Base-by-base conservation (phyloP, 2,329 filamentous ascomycete species). In the Verticillium dahliae region DNA sequence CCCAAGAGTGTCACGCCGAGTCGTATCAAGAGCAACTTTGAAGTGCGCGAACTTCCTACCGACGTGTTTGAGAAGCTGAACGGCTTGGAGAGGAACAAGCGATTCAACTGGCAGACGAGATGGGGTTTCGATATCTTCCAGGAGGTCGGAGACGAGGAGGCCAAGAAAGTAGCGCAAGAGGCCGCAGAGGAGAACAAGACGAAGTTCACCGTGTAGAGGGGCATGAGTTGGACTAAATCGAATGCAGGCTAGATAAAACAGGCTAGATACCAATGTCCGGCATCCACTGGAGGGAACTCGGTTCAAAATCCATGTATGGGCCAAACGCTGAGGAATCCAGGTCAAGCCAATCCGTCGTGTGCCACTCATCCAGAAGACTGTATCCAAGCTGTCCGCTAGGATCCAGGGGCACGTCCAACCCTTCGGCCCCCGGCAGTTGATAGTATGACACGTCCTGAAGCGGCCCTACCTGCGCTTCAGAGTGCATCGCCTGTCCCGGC, bases 1-100 rank as follows among this genome's bases (percentile, higher is more conserved):
- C 87, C 87, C 68, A 90, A 90, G 83, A 88, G 85, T 75, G 86
- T 85, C 57, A 90, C 85, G 22, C 85, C 85, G 9, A 80, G 78
- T 58, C 81, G 87, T 54, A 90, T 90, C 68, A 81, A 84, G 72
- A 88, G 85, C 76, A 91, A 92, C 76, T 79, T 78, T 61, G 67
- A 76, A 67, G 77, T 77, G 6, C 57, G 63, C 56, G 71, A 74
- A 61, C 65, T 80, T 33, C 71, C 75, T 1, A 69, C 69, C 7
- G 73, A 74, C 54, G 72, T 69, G 1, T 73, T 77, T 60, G 68
- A 71, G 57, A 69, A 72, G 65, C 64, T 81, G 13, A 72, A 75
- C 58, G 69, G 67, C 2, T 66, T 80, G 27, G 77, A 80, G 67
- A 70, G 71, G 60, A 70, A 78, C 59, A 76, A 78, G 70, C 67